Evolutionary conservation across 1,284 basidiomycete genomes (phyloP).

Genomic region (Ceratobasidium sp.): DNA sequence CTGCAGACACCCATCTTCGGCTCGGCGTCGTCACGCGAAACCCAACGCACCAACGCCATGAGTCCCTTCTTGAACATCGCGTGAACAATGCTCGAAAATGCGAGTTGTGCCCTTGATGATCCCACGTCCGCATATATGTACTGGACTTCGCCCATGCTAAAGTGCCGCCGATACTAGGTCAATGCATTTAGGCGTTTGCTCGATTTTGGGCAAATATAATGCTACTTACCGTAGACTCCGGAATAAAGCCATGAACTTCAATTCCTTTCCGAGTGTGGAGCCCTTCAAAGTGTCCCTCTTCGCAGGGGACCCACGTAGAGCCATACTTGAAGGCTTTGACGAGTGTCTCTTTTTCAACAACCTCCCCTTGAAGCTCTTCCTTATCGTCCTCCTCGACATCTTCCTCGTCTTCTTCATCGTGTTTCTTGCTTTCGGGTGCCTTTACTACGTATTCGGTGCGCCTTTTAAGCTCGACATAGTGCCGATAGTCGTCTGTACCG

Average conservation of each 20-base stretch:
- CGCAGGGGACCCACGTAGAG: constrained; percentile 83
- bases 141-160: constrained; percentile 84
- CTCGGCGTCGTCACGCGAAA: constrained; percentile 72
- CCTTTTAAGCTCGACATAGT: constrained; percentile 33
- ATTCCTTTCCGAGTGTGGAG: constrained; percentile 80
- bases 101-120: constrained; percentile 75
- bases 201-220: background rate
- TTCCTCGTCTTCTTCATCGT: constrained; percentile 38
- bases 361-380: constrained; percentile 50
- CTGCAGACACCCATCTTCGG: constrained; percentile 83
- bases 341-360: constrained; percentile 74
- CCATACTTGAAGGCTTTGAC: constrained; percentile 92
- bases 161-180: constrained; percentile 76
- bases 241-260: constrained; percentile 87
- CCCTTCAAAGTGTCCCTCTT: constrained; percentile 72
- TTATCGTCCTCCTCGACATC: constrained; percentile 36
- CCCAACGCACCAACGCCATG: constrained; percentile 83
- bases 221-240: constrained; percentile 55
- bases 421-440: constrained; percentile 35
- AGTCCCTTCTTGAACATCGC: constrained; percentile 74
- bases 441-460: constrained; percentile 41
- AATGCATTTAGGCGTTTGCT: background rate
- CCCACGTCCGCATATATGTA: constrained; percentile 83
- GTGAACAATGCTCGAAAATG: constrained; percentile 83
- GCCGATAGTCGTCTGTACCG: background rate